Percentiles rank a stretch among this genome's conserved stretches.
phyloP scores from a whole-genome alignment of 2,329 filamentous ascomycete species.

The Purpureocillium lavendulum region DNA sequence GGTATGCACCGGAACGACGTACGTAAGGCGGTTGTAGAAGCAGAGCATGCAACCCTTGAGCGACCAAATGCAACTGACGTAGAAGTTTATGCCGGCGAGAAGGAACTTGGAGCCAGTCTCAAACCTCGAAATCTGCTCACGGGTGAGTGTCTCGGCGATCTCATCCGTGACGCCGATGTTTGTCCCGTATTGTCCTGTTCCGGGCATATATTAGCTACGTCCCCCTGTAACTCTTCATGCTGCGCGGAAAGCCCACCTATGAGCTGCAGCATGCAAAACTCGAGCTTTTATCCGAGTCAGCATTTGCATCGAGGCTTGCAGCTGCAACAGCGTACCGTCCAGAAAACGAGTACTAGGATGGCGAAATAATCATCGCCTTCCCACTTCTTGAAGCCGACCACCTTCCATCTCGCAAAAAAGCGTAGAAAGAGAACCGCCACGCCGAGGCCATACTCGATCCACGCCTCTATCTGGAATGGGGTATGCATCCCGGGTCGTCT shows the following conservation, averaged over 20 bases:
- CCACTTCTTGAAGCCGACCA: conserved; percentile 27
- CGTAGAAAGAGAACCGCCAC: conserved; percentile 26
- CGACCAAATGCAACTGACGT: conserved; percentile 31
- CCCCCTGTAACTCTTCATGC: no score
- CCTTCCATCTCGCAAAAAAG: conserved; percentile 27
- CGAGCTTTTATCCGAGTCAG: no score
- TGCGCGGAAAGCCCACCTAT: conserved; percentile 19
- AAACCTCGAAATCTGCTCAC: conserved; percentile 16
- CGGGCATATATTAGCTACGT: no score
- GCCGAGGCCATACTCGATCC: conserved; percentile 33
- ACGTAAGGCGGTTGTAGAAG: conserved; percentile 34
- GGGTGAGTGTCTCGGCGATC: conserved; percentile 18
- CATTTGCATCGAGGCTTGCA: not conserved
- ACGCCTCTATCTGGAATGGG: conserved; percentile 33
- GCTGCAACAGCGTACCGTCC: conserved; percentile 21
- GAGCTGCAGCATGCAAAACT: conserved; percentile 22
- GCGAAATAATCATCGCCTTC: conserved; percentile 35
- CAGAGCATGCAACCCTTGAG: conserved; percentile 34
- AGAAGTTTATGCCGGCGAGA: conserved; percentile 29
- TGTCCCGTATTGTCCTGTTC: conserved; percentile 26
- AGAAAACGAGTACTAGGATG: conserved; percentile 24
- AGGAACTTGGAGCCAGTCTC: conserved; percentile 25
- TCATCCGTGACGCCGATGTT: conserved; percentile 27
- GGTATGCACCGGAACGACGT: no score
- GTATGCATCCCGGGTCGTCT: no score